Percentiles rank a stretch among this genome's conserved stretches.
These are phyloP conservation scores for Lodderomyces jiufengensis DNA, from an alignment of 1,139 yeast species.

Conservation along the genomic window DNA sequence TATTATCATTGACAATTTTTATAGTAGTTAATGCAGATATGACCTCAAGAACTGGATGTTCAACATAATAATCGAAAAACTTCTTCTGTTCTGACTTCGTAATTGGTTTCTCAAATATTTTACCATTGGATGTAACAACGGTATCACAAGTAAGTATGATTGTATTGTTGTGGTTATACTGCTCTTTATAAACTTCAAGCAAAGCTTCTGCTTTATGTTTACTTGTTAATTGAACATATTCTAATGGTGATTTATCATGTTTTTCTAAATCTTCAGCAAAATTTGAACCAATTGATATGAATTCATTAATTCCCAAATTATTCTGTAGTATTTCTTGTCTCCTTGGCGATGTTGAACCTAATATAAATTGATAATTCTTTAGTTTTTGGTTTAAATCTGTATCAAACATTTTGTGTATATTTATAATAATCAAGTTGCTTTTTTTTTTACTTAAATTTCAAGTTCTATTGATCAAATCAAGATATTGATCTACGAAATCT, in stretches of 20 bases:
- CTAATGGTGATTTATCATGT: conserved; percentile 40
- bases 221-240: conserved; percentile 73
- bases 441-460: not conserved
- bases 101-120: conserved; percentile 75
- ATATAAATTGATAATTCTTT: conserved; percentile 37
- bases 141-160: conserved; percentile 78
- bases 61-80: conserved; percentile 48
- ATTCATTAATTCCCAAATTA: conserved; percentile 53
- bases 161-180: conserved; percentile 9
- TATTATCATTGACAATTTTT: conserved; percentile 28
- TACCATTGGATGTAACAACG: conserved; percentile 58
- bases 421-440: not conserved
- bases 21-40: conserved; percentile 65
- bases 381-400: conserved; percentile 29
- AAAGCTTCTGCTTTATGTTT: conserved; percentile 57
- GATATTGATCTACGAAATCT: too few species aligned
- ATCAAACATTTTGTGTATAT: conserved; percentile 3
- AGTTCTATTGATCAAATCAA: conserved; percentile 1
- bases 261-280: conserved; percentile 78
- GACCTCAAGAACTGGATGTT: conserved; percentile 48
- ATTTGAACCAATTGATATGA: conserved; percentile 49
- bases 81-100: conserved; percentile 36
- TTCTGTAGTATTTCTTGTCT: conserved; percentile 59
- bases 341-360: conserved; percentile 86
- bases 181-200: conserved; percentile 26